Evolutionary conservation across 202 grass and related monocot genomes (phyloP), one percentile per base, ranked within the genome.

Genomic region (Brachypodium distachyon): DNA sequence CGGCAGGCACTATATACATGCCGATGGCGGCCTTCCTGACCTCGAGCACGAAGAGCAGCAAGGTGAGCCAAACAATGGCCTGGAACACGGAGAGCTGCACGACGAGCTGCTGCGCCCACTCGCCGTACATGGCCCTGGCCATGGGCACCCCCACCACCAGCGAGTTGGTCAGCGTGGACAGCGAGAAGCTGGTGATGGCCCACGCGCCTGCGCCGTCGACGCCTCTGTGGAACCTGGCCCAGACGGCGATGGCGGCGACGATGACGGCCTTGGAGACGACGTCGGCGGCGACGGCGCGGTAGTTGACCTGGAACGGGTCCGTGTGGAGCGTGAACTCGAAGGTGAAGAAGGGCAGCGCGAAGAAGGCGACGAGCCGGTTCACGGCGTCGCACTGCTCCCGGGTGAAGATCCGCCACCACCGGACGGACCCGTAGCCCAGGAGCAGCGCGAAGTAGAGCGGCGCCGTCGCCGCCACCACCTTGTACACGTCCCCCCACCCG

Each of bases 41-140:
- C 91, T 98, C 96, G 67, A 95, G 81, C 41, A 90, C 87, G 79
- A 98, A 95, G 54, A 98, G 73, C 4, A 92, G 87, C 25, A 94
- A 69, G 22, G 87, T 84, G 60, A 92, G 64, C 91, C 91, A 95
- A 14, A 90, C 77, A 59, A 95, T 87, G 32, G 87, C 80, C 74
- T 98, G 96, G 78, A 92, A 93, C 17, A 99, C 92, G 9, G 92
- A 90, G 43, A 99, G 73, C 73, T 99, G 89, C 83, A 99, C 91
- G 42, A 99, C 86, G 19, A 96, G 70, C 82, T 99, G 84, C 85
- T 86, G 79, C 31, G 96, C 96, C 96, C 96, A 99, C 9, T 87
- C 82, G 52, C 96, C 96, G 69, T 99, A 99, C 96, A 99, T 99
- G 68, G 89, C 92, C 1, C 68, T 57, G 6, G 85, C 61, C 68